Base-by-base conservation (phyloP, 371 early-diverging fungal species). In the Lichtheimia hyalospora region DNA sequence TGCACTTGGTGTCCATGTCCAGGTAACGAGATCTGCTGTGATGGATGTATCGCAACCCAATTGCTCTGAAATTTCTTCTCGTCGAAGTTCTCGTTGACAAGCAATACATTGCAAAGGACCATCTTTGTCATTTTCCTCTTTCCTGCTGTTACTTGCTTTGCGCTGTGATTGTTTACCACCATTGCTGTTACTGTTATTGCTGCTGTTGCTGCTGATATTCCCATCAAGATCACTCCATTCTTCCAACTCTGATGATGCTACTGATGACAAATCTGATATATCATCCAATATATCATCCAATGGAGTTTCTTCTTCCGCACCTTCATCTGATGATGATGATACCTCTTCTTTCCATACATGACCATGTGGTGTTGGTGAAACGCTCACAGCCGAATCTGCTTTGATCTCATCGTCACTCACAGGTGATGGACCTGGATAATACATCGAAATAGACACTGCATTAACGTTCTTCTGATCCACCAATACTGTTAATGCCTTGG, bases 1-100 rank as follows among this genome's bases (percentile, higher is more conserved):
- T 8, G 74, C 77, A 52, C 76, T 74, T 3, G 79, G 79, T 18
- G 70, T 79, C 79, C 79, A 79, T 5, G 74, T 70, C 79, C 79
- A 79, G n/a, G 79, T 79, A 3, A 73, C 77, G 0, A 79, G 51
- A 13, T 74, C 76, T 39, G 69, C 70, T 0, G 73, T 68, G n/a
- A 77, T 58, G 2, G 67, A 62, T 27, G 68, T 23, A 44, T 68
- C 74, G 2, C 67, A 52, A 3, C 65, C 74, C 5, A 63, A 52
- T 18, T 67, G 69, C 24, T 73, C 69, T 16, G 74, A 58, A 8
- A 73, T 57, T 52, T 73, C 68, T 24, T 70, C 64, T 34, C 61
- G 65, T 25, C 61, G 54, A 18, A 79, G 44, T 20, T 69, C 72
- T 14, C 70, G 66, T 5, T 52, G 27, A 52, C 79, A 79, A 27